Base-by-base conservation (phyloP, 2,329 filamentous ascomycete genomes). In the Aureobasidium sp. region DNA sequence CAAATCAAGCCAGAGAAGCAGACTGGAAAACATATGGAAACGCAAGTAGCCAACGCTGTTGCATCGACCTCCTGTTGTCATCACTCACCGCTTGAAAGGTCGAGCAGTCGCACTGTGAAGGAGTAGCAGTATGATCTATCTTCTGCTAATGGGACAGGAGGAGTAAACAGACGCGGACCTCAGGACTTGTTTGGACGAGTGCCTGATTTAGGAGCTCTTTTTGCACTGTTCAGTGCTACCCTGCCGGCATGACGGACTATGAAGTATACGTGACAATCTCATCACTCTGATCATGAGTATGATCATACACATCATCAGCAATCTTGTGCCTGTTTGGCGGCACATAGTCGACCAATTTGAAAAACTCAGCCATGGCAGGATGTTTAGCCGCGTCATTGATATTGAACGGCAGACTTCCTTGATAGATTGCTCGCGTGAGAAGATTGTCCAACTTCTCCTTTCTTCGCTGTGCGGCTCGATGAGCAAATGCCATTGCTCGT, bases 251-350 rank as follows among this genome's bases (percentile, higher is more conserved):
- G 31, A 33, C 31, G 9, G 9, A 29, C n/a, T 35, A 52, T 3
- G 53, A 57, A 15, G 40, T 24, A 45, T 57, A 57, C 11, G 53
- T 11, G 3, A 57, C 45, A 6, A 45, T 57, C 22, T 48, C 54
- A 37, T 59, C 42, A 22, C 39, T 37, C 44, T 48, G 42, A 2
- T 48, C 54, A 39, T 59, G 40, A 11, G 54, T 44, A 3, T 48
- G 42, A 59, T 59, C 54, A 8, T 59, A 59, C 22, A 59, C 54
- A 29, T 59, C 54, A 48, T 59, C 54, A 9, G 42, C 54, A 48
- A 59, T 59, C 31, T 33, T 47, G 3, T 39, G 31, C 19, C 19
- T 44, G 12, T 48, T 48, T 5, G 54, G 54, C 11, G 54, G 54
- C 1, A 48, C 54, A 59, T 59, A 59, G 7, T 59, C 54, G 19